Evolutionary conservation across 2,329 filamentous ascomycete species (phyloP), one percentile per base, ranked within the genome.

Genomic region (Gremmenia infestans): DNA sequence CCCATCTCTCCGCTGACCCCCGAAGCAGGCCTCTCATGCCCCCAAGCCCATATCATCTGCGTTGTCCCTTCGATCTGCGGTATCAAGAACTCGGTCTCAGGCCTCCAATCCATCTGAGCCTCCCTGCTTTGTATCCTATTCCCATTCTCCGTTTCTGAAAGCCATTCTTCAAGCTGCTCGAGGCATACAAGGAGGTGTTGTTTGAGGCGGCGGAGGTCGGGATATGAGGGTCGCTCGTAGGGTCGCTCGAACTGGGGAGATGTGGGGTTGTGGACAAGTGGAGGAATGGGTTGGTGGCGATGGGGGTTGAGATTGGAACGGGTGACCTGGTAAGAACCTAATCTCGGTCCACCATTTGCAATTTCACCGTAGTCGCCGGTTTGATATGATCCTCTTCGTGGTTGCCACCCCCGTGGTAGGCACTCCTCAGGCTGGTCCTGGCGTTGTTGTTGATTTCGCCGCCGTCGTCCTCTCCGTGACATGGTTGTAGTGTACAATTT

Each of bases 61-160:
- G 15, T 40, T 2, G 7, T 7, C 5, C 14, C 12, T 14, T 40
- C 37, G n/a, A 40, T 40, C 15, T 55, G 55, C 8, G 58, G 52
- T 40, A 65, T 53, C 32, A 58, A 15, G 5, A 62, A 23, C 43
- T 61, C 58, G 6, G 53, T 17, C 19, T 65, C 63, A 19, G 48
- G 54, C 35, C 62, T 60, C 63, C 63, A 65, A 45, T 65, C 63
- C 63, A 65, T 61, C 49, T 65, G 67, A 8, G 64, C 64, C 5
- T 64, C 64, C 5, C 58, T 59, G 17, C 52, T 54, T 7, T 52
- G 36, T 46, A 54, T 59, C 56, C 58, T 15, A 55, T 17, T 2
- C n/a, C 37, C 5, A 14, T 40, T 14, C 37, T 40, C 37, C 5
- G 7, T 17, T 40, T 14, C n/a, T 14, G 37, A 40, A 4, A 40